Conservation (phyloP, 495 filamentous ascomycete species). For the Usnea hakonensis region DNA sequence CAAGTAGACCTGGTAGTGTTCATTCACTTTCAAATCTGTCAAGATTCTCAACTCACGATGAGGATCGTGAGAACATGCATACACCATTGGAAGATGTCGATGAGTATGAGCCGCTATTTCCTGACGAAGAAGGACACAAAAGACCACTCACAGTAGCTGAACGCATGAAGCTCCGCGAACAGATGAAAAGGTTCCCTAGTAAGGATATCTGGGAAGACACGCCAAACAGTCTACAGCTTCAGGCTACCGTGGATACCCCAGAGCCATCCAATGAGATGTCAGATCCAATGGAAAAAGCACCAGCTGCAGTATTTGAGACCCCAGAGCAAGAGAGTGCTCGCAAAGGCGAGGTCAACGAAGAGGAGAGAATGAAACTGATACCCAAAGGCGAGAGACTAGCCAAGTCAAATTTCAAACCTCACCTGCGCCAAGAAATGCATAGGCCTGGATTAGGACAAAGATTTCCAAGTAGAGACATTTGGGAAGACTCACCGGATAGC, state of each 20-base stretch:
- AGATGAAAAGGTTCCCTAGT: slow-evolving; percentile 77
- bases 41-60: slow-evolving; percentile 42
- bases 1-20: slow-evolving; percentile 63
- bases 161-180: slow-evolving; percentile 54
- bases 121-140: slow-evolving; percentile 66
- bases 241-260: slow-evolving; percentile 78
- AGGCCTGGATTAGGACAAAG: slow-evolving; percentile 56
- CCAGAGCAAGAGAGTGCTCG: slow-evolving; percentile 50
- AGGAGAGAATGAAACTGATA: slow-evolving; percentile 41
- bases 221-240: slow-evolving; percentile 74
- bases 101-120: slow-evolving; percentile 92
- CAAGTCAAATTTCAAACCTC: slow-evolving; percentile 36
- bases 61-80: slow-evolving; percentile 45
- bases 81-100: slow-evolving; percentile 83
- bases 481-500: slow-evolving; percentile 90
- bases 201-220: slow-evolving; percentile 97
- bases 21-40: slow-evolving; percentile 40
- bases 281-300: slow-evolving; percentile 25
- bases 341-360: slow-evolving; percentile 39
- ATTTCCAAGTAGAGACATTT: slow-evolving; percentile 92
- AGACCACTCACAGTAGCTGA: slow-evolving; percentile 50
- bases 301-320: slow-evolving; percentile 40
- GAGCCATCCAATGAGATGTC: slow-evolving; percentile 45
- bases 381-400: slow-evolving; percentile 40
- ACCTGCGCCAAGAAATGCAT: slow-evolving; percentile 34